Percentiles rank a stretch among this genome's conserved stretches.
Conservation (phyloP, 176 grass and related monocot species). For the Raddia guianensis region DNA sequence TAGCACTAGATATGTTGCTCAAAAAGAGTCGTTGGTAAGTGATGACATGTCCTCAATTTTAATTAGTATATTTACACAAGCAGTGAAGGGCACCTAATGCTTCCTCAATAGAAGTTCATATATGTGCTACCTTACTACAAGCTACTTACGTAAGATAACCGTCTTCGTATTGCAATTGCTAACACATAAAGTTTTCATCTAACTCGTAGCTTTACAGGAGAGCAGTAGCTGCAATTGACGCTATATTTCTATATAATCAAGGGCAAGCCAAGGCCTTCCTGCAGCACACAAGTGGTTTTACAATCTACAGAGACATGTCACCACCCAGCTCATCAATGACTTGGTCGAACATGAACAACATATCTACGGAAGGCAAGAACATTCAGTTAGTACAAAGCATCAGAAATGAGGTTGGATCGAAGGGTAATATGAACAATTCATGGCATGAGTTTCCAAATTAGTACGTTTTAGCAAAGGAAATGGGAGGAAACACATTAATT, state of each 20-base stretch:
- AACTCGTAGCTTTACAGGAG: constrained; percentile 25
- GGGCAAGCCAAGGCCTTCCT: constrained; percentile 19
- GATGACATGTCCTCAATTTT: neutral
- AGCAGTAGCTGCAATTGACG: constrained; percentile 17
- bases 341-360: constrained; percentile 62
- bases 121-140: neutral
- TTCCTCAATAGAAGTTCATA: neutral
- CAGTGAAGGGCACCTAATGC: neutral
- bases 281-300: neutral
- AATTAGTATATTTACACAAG: neutral
- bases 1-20: no score
- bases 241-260: constrained; percentile 1
- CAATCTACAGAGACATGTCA: constrained; percentile 51
- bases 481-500: neutral
- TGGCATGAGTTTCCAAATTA: neutral
- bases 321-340: constrained; percentile 70
- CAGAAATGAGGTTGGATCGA: constrained; percentile 1
- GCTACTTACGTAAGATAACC: neutral
- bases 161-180: neutral
- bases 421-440: neutral
- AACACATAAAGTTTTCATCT: neutral
- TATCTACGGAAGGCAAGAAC: constrained; percentile 50
- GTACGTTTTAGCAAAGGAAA: constrained; percentile 4
- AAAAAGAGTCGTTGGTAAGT: no score
- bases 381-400: neutral